phyloP scores from a whole-genome alignment of 306 rosid genomes.

The Pterocarpus santalinus region DNA sequence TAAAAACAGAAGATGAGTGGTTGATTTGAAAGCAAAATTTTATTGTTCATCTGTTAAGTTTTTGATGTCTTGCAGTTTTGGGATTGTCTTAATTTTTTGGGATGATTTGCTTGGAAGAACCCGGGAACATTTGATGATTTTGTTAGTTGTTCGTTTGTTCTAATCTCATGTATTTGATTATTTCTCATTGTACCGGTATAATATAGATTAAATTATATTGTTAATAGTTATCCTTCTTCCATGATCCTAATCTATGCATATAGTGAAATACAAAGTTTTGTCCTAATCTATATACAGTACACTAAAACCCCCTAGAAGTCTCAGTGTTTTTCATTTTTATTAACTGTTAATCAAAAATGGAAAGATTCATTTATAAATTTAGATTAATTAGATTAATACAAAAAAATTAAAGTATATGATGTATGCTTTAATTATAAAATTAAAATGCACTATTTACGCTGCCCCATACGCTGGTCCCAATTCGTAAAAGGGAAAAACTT shows the following conservation, averaged over 20 bases:
- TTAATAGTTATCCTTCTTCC: not conserved
- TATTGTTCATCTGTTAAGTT: not conserved
- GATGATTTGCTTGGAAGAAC: not conserved
- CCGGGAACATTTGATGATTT: slow-evolving; percentile 18
- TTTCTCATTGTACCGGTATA: not conserved
- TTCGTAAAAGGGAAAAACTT: too few relatives aligned
- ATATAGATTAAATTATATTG: not conserved
- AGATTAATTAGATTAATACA: too few relatives aligned
- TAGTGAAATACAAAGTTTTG: too few relatives aligned
- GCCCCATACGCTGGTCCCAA: too few relatives aligned
- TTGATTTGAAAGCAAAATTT: not conserved
- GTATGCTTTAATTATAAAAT: too few relatives aligned
- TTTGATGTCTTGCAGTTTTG: not conserved
- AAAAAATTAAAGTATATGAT: too few relatives aligned
- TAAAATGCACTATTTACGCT: too few relatives aligned
- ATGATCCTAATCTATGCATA: not conserved
- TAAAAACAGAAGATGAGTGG: not conserved
- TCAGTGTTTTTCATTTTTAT: too few relatives aligned
- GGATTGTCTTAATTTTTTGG: not conserved
- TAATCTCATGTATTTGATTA: not conserved
- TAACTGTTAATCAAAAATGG: too few relatives aligned
- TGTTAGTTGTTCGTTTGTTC: slow-evolving; percentile 4
- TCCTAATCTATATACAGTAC: too few relatives aligned
- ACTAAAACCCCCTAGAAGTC: too few relatives aligned
- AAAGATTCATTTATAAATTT: too few relatives aligned